Evolutionary conservation across 164 flowering plant genomes (phyloP).

Genomic region (Litsea cubeba): DNA sequence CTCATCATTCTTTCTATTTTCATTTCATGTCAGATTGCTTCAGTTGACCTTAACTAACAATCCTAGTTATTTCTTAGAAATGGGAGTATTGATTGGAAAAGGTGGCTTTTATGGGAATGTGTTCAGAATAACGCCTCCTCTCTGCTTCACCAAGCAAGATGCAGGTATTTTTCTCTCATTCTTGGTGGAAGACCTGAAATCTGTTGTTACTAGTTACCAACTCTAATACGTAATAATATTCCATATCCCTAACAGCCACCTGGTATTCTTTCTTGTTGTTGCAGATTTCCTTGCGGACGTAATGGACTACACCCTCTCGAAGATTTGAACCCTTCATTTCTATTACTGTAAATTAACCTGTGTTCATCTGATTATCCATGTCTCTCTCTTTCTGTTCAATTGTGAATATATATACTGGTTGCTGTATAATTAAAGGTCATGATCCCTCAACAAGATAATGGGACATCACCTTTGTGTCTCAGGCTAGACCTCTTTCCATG

Average conservation of each 20-base stretch:
- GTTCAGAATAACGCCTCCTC: constrained; percentile 92
- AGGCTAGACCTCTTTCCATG: neutral
- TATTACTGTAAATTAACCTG: neutral
- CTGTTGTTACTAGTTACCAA: neutral
- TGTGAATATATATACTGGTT: constrained; percentile 5
- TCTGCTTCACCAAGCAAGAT: constrained; percentile 91
- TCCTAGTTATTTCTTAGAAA: constrained; percentile 33
- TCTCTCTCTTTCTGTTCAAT: neutral
- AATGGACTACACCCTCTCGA: constrained; percentile 67
- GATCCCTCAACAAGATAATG: neutral
- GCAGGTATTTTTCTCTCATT: constrained; percentile 42
- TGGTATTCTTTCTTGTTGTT: constrained; percentile 7
- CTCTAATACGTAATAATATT: neutral
- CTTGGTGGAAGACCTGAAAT: neutral
- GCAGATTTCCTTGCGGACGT: constrained; percentile 76
- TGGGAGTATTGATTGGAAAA: constrained; percentile 87
- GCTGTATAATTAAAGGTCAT: neutral
- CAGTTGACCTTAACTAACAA: neutral
- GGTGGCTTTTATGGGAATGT: constrained; percentile 90
- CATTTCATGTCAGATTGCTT: neutral
- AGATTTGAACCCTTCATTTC: constrained; percentile 39
- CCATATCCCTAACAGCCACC: neutral
- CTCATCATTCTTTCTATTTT: neutral
- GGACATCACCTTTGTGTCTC: neutral
- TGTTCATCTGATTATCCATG: neutral